These are phyloP conservation scores for Cytospora schulzeri DNA, from an alignment of 2,329 filamentous ascomycete species.

Conservation along the genomic window DNA sequence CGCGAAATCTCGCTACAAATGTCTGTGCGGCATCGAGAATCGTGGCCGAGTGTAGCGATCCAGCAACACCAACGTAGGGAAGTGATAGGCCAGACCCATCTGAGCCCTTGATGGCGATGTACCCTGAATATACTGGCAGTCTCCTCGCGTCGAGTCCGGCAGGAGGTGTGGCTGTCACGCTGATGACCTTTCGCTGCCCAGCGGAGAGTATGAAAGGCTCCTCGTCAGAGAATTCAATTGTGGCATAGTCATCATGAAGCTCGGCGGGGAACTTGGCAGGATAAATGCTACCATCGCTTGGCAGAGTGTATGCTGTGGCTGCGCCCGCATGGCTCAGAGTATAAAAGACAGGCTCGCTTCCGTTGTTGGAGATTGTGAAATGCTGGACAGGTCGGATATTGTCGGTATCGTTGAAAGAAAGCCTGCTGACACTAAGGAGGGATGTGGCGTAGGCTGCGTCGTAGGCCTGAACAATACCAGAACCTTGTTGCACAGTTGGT, in stretches of 20 bases:
- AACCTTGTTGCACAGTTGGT: slow-evolving; percentile 63
- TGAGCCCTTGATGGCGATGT: slow-evolving; percentile 47
- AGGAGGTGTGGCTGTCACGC: slow-evolving; percentile 49
- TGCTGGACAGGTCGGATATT: slow-evolving; percentile 51
- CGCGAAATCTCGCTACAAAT: slow-evolving; percentile 36
- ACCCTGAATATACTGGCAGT: slow-evolving; percentile 52
- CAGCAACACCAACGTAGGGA: slow-evolving; percentile 44
- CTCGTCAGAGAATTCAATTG: slow-evolving; percentile 41
- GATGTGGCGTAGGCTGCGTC: slow-evolving; percentile 59
- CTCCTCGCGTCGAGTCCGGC: slow-evolving; percentile 40
- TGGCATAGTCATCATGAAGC: slow-evolving; percentile 44
- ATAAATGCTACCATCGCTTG: slow-evolving; percentile 37
- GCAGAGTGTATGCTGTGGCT: slow-evolving; percentile 56
- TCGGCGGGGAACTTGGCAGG: slow-evolving; percentile 50
- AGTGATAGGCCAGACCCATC: slow-evolving; percentile 43
- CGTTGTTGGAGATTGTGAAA: slow-evolving; percentile 60
- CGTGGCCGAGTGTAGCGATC: slow-evolving; percentile 39
- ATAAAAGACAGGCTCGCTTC: slow-evolving; percentile 51
- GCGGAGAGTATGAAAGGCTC: slow-evolving; percentile 47
- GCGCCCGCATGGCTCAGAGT: slow-evolving; percentile 53
- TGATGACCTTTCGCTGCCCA: slow-evolving; percentile 47
- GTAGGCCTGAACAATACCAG: slow-evolving; percentile 61
- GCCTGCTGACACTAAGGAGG: slow-evolving; percentile 55
- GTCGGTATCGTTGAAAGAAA: slow-evolving; percentile 67
- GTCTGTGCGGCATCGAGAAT: slow-evolving; percentile 38